Base-by-base conservation (phyloP, 2,329 filamentous ascomycete genomes). In the Apiospora koreana region DNA sequence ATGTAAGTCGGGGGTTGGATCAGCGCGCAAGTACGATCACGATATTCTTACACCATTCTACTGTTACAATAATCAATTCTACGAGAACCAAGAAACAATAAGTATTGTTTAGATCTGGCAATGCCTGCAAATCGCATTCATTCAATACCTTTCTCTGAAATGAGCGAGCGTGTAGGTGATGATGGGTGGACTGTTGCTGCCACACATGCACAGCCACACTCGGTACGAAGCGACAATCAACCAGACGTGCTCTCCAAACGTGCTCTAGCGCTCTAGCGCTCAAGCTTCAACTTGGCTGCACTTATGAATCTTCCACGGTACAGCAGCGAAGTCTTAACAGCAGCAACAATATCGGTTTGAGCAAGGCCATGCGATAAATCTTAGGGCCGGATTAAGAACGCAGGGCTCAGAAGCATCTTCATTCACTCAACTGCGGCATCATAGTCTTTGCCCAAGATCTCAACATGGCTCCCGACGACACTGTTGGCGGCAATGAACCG, bases 281-380 rank as follows among this genome's bases (percentile, higher is more conserved):
- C 25, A 58, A 62, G 31, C 31, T 62, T 38, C 28, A n/a, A 35
- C 50, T 35, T n/a, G 50, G 50, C 50, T 58, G 28, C 28, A 58
- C 50, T 35, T 58, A 58, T 58, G 50, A 58, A 62, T 62, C 54
- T 62, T 62, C 54, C 31, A n/a, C 50, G n/a, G n/a, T n/a, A n/a
- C n/a, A n/a, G 8, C 28, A 35, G 3, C 9, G 31, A 31, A 62
- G 50, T 18, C 31, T 38, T n/a, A n/a, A n/a, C 18, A 38, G 18
- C 31, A 62, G 54, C 54, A n/a, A 38, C 54, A n/a, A 38, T 38
- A 38, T 9, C 18, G 10, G 3, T 3, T 3, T 3, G 18, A 62
- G 31, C 31, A 62, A 9, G n/a, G 31, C 21, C 12, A 9, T 23
- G 2, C 21, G 28, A n/a, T 38, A 1, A 14, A 1, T 35, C 8